phyloP scores from a whole-genome alignment of 148 eudicot species.

The Chenopodium quinoa region DNA sequence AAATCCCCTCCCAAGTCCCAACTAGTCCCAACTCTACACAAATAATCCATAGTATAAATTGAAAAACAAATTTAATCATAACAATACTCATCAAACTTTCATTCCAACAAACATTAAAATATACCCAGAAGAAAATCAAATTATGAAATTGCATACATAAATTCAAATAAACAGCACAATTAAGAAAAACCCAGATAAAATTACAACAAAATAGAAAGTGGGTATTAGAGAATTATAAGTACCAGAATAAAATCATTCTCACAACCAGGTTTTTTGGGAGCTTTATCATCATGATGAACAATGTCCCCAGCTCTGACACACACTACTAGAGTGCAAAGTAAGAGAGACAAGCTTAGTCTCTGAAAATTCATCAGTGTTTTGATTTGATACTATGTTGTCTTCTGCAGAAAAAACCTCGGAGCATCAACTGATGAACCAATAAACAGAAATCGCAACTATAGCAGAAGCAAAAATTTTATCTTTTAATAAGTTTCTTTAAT shows the following conservation, averaged over 20 bases:
- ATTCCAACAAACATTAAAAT: neutral
- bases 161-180: neutral
- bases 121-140: conserved; percentile 28
- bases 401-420: neutral
- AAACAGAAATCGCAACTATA: too few relatives aligned
- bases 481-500: too few relatives aligned
- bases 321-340: conserved; percentile 24
- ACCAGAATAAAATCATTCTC: conserved; percentile 83
- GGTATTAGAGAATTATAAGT: conserved; percentile 19
- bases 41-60: neutral
- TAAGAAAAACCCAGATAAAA: neutral
- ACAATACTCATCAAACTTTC: too few relatives aligned
- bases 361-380: conserved; percentile 2
- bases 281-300: conserved; percentile 64
- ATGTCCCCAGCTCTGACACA: conserved; percentile 68
- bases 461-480: too few relatives aligned
- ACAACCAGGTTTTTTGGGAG: conserved; percentile 89
- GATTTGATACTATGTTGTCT: neutral
- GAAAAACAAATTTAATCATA: neutral
- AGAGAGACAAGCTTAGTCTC: conserved; percentile 29
- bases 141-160: neutral
- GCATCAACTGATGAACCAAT: neutral
- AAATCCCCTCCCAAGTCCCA: neutral
- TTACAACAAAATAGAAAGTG: conserved; percentile 23
- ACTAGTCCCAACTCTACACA: neutral